Evolutionary conservation across 495 filamentous ascomycete genomes (phyloP).

Genomic region (Hypoxylon fuscum): DNA sequence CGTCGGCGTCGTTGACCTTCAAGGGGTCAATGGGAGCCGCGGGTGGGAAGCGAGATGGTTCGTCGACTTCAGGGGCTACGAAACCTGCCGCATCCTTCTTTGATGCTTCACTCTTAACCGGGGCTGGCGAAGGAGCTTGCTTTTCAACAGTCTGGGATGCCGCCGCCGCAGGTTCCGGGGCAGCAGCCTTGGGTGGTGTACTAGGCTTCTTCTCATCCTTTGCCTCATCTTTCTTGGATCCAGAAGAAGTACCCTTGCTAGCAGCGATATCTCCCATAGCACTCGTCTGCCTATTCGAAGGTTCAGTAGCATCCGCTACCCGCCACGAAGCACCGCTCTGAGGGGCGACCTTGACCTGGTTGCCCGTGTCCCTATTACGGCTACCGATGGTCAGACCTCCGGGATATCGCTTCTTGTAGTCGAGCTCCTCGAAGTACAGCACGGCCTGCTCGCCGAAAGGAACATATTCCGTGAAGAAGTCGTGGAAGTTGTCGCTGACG

Average conservation of each 20-base stretch:
- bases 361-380: slow-evolving; percentile 66
- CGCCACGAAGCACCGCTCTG: slow-evolving; percentile 88
- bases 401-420: slow-evolving; percentile 92
- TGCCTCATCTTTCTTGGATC: slow-evolving; percentile 44
- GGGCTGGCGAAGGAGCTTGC: slow-evolving; percentile 9
- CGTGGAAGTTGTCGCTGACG: slow-evolving; percentile 96
- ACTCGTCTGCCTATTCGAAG: slow-evolving; percentile 54
- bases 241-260: slow-evolving; percentile 48
- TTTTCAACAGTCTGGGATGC: slow-evolving; percentile 20
- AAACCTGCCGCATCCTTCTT: slow-evolving; percentile 42
- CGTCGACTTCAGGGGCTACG: slow-evolving; percentile 65
- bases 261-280: slow-evolving; percentile 44
- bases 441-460: slow-evolving; percentile 95
- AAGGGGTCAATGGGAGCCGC: slow-evolving; percentile 77
- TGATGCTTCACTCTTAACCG: slow-evolving; percentile 10
- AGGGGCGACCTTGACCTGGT: slow-evolving; percentile 82
- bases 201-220: slow-evolving; percentile 21
- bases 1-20: slow-evolving; percentile 74
- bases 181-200: slow-evolving; percentile 38
- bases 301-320: slow-evolving; percentile 64
- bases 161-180: slow-evolving; percentile 27
- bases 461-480: slow-evolving; percentile 98
- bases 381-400: slow-evolving; percentile 63
- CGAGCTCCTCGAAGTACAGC: slow-evolving; percentile 95
- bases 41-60: slow-evolving; percentile 67